Conservation (phyloP, 306 rosid genomes). For the Trifolium fragiferum region DNA sequence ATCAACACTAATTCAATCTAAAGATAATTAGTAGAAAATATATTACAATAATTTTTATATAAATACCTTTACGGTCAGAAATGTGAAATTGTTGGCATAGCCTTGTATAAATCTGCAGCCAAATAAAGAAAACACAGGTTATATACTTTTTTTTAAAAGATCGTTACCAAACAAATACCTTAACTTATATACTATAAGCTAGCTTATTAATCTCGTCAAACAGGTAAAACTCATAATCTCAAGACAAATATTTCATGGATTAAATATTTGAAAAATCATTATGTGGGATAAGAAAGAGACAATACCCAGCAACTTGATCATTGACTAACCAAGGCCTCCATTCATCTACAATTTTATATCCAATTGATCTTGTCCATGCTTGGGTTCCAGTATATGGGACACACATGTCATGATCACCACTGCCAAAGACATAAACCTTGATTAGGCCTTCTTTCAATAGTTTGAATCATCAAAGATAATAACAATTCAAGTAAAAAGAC, state of each 20-base stretch:
- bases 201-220: too few relatives aligned
- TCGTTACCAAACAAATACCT: too few relatives aligned
- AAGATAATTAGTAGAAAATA: background rate
- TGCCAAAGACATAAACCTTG: background rate
- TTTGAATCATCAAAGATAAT: too few relatives aligned
- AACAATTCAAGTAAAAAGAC: too few relatives aligned
- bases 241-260: background rate
- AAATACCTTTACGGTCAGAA: slow-evolving; percentile 70
- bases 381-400: slow-evolving; percentile 85
- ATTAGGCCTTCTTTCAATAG: background rate
- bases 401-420: slow-evolving; percentile 74
- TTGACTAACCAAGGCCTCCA: slow-evolving; percentile 85
- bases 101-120: slow-evolving; percentile 65
- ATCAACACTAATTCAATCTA: background rate
- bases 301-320: slow-evolving; percentile 69
- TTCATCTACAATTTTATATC: slow-evolving; percentile 64
- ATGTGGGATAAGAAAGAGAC: background rate
- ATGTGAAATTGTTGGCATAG: slow-evolving; percentile 64
- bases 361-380: slow-evolving; percentile 85
- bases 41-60: background rate
- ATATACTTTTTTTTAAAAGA: too few relatives aligned
- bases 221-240: background rate
- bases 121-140: slow-evolving; percentile 10
- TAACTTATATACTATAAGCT: too few relatives aligned
- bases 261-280: background rate